Evolutionary conservation across 2,329 filamentous ascomycete species (phyloP).

Genomic region (Lasiodiplodia citricola): DNA sequence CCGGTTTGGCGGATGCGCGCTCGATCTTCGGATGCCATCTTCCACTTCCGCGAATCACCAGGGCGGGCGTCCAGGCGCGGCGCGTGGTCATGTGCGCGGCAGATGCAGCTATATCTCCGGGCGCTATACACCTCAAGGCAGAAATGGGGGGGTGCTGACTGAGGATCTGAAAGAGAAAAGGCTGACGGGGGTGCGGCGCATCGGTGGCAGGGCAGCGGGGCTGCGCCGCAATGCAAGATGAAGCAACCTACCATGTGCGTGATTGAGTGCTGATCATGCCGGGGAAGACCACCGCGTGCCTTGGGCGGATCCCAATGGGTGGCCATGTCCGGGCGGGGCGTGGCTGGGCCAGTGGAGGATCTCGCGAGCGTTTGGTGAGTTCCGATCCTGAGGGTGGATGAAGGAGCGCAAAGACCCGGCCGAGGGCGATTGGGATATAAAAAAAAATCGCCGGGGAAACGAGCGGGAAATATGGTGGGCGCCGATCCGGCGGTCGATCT

Average conservation of each 20-base stretch:
- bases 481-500: conserved; percentile 19
- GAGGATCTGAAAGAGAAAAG: neutral
- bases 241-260: conserved; percentile 21
- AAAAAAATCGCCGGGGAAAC: conserved; percentile 13
- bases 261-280: conserved; percentile 23
- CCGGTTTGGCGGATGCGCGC: conserved; percentile 22
- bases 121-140: neutral
- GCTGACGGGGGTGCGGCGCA: neutral
- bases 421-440: conserved; percentile 7
- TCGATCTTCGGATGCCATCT: conserved; percentile 20
- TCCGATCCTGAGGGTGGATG: conserved; percentile 1
- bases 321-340: conserved; percentile 1
- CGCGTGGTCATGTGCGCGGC: conserved; percentile 12
- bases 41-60: conserved; percentile 21
- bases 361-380: neutral
- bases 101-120: conserved; percentile 8
- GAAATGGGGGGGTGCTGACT: conserved; percentile 5
- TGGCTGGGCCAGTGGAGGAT: neutral
- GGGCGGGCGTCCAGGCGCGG: neutral
- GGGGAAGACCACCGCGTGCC: conserved; percentile 12
- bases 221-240: conserved; percentile 23
- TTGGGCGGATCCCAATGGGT: conserved; percentile 7
- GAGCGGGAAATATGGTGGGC: conserved; percentile 21
- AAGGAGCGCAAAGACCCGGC: neutral
- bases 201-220: neutral